Evolutionary conservation across 306 rosid species (phyloP).

Genomic region (Vigna angularis): DNA sequence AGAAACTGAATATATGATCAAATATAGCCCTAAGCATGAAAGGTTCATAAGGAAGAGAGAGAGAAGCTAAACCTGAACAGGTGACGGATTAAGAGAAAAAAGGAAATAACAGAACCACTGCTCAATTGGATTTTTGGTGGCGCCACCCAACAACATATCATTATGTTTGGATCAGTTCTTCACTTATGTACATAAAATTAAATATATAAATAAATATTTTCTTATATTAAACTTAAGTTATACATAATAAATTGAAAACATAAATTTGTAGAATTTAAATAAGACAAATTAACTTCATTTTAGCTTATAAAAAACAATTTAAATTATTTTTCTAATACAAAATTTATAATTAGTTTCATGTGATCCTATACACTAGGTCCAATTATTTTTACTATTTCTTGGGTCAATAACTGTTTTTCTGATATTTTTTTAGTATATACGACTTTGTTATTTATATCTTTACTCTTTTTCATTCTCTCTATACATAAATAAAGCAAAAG

Average conservation of each 20-base stretch:
- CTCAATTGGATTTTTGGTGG: conserved; percentile 39
- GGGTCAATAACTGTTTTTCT: neutral
- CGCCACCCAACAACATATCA: conserved; percentile 15
- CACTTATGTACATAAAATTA: no score
- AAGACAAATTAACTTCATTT: neutral
- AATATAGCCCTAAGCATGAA: neutral
- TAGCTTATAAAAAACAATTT: neutral
- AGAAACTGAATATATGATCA: neutral
- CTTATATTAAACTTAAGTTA: no score
- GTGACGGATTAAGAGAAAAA: conserved; percentile 40
- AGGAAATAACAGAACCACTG: conserved; percentile 64
- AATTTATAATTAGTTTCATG: neutral
- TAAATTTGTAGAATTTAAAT: no score
- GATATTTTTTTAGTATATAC: neutral
- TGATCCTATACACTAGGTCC: neutral
- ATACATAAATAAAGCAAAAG: no score
- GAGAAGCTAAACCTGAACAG: conserved; percentile 43
- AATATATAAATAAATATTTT: no score
- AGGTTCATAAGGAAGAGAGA: neutral
- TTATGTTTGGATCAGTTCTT: no score
- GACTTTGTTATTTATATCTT: neutral
- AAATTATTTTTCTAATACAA: neutral
- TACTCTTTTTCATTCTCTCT: no score
- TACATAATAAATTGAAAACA: no score
- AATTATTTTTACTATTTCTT: neutral